phyloP scores from a whole-genome alignment of 345 rosid species.

The Bruguiera parviflora region DNA sequence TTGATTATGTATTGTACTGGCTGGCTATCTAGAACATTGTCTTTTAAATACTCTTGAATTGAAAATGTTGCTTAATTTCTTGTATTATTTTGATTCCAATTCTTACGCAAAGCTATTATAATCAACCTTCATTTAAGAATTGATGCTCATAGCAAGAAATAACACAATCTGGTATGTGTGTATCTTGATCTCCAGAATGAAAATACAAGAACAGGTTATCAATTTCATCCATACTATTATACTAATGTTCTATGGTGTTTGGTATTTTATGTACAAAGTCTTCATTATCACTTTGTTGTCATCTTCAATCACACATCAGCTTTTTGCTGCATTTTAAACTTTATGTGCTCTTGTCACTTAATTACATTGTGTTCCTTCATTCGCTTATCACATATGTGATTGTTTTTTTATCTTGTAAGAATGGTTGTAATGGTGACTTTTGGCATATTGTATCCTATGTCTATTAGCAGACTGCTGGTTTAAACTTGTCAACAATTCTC shows the following conservation, averaged over 20 bases:
- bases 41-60: neutral
- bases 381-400: no score
- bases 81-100: neutral
- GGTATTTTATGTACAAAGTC: no score
- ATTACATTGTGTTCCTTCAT: no score
- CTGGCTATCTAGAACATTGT: neutral
- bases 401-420: no score
- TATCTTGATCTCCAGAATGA: neutral
- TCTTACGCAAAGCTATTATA: neutral
- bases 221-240: no score
- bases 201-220: neutral
- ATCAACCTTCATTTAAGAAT: neutral
- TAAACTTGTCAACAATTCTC: neutral
- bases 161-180: neutral
- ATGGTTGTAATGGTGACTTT: neutral
- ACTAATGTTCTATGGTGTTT: no score
- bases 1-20: constrained; percentile 3
- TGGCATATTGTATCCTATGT: neutral
- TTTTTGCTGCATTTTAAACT: no score
- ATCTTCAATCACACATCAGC: no score
- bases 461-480: neutral
- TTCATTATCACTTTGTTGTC: no score
- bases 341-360: no score
- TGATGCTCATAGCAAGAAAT: neutral
- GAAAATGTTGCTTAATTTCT: neutral